Base-by-base conservation (phyloP, 2,329 filamentous ascomycete species). In the Spiromastix sp. region DNA sequence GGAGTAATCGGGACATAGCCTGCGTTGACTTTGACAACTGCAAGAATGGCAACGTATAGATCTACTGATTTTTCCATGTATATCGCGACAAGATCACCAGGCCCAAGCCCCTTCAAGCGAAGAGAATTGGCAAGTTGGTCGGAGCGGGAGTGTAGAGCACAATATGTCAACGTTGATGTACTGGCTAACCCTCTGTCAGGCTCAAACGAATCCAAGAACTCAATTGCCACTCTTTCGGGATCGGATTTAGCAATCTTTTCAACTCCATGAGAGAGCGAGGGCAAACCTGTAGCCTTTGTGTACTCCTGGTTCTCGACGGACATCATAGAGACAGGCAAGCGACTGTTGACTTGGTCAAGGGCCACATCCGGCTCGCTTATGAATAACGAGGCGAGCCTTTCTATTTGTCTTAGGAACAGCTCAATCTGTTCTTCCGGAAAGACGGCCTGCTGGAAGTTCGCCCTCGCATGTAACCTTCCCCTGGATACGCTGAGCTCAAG, bases 1-100 rank as follows among this genome's bases (percentile, higher is more conserved):
- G 83, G 81, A 1, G 84, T 68, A 3, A 93, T 66, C 0, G 85
- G 85, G n/a, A 93, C 60, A 49, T 93, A 91, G 5, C 78, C 84
- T 48, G 77, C 79, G 6, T 85, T 84, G 4, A 75, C 64, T 49
- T 93, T 93, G 20, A 85, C 56, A 15, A 79, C 71, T 1, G 76
- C 85, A 19, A 94, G 64, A 17, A 93, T 83, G 0, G 77, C 70
- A 18, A 78, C 66, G 49, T 93, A 93, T 1, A 93, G 60, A 17
- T 76, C 56, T 1, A 76, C 55, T 0, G 79, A 87, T 51, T 91
- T 93, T 15, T 87, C 74, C 72, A 93, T 79, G 30, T 80, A 66
- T 29, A 93, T 72, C 21, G 77, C 78, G n/a, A 93, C 64, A 7
- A 84, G 60, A 11, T 74, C 66, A 5, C 77, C 72, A 1, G 66